A percentile compares a stretch with the other conserved stretches of the same genome.
Conservation (phyloP, 179 eudicot genomes). For the Camellia oleifera region DNA sequence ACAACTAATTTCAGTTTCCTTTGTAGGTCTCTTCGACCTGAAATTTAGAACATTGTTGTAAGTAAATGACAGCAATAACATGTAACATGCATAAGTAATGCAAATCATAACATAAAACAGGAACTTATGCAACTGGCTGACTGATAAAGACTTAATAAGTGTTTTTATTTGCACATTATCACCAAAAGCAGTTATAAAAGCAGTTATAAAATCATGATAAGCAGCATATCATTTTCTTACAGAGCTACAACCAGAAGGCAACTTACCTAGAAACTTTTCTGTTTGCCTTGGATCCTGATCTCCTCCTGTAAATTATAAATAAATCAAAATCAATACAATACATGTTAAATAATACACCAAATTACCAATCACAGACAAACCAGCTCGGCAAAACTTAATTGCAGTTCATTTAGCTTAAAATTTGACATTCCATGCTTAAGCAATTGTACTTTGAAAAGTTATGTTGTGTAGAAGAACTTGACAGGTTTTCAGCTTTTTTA, state of each 20-base stretch:
- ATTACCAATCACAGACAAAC: neutral
- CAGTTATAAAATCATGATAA: neutral
- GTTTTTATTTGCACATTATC: neutral
- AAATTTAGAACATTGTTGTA: slow-evolving; percentile 17
- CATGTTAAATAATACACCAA: neutral
- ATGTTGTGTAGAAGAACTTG: no score
- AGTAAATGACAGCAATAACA: slow-evolving; percentile 12
- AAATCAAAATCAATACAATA: neutral
- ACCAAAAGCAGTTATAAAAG: neutral
- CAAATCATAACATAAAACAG: neutral
- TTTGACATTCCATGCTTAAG: no score
- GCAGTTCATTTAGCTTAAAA: no score
- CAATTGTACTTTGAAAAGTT: no score
- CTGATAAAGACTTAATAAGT: neutral
- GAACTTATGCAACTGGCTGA: neutral
- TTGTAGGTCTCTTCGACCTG: slow-evolving; percentile 27
- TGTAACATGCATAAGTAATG: neutral
- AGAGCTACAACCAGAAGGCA: neutral
- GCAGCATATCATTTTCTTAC: neutral
- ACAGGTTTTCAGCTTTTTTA: no score
- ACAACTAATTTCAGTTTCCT: slow-evolving; percentile 17
- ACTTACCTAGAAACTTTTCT: slow-evolving; percentile 12
- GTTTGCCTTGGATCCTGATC: neutral
- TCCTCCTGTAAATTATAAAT: neutral
- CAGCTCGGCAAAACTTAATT: no score